Evolutionary conservation across 2,329 filamentous ascomycete species (phyloP).

Genomic region (Acephala macrosclerotiorum): DNA sequence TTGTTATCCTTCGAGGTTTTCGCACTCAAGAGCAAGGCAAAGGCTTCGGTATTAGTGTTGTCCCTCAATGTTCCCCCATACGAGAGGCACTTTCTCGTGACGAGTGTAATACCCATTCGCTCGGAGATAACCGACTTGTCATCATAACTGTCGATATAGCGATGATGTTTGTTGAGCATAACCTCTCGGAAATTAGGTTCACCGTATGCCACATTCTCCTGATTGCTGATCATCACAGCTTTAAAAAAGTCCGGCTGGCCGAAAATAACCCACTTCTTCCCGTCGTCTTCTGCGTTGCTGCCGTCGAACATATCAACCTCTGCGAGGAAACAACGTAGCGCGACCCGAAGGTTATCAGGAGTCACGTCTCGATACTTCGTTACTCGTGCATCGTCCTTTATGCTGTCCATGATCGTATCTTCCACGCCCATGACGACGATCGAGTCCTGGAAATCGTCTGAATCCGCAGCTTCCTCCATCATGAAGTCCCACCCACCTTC

Average conservation of each 20-base stretch:
- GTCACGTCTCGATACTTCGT: not conserved
- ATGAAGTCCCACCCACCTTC: not conserved
- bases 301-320: not conserved
- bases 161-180: not conserved
- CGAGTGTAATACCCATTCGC: not conserved
- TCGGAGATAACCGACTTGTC: not conserved
- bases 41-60: not conserved
- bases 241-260: not conserved
- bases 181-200: not conserved
- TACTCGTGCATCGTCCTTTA: not conserved
- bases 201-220: no score
- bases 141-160: not conserved
- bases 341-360: not conserved
- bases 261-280: not conserved
- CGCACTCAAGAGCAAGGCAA: not conserved
- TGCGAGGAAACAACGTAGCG: not conserved
- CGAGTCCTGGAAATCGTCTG: not conserved
- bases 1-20: not conserved
- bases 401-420: no score
- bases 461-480: not conserved
- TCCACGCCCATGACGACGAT: not conserved
- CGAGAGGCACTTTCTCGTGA: not conserved
- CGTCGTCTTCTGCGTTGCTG: not conserved
- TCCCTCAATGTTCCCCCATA: not conserved
- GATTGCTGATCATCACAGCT: not conserved